These are phyloP conservation scores for Microthlaspi erraticum DNA, from an alignment of 345 rosid species.

Conservation along the genomic window DNA sequence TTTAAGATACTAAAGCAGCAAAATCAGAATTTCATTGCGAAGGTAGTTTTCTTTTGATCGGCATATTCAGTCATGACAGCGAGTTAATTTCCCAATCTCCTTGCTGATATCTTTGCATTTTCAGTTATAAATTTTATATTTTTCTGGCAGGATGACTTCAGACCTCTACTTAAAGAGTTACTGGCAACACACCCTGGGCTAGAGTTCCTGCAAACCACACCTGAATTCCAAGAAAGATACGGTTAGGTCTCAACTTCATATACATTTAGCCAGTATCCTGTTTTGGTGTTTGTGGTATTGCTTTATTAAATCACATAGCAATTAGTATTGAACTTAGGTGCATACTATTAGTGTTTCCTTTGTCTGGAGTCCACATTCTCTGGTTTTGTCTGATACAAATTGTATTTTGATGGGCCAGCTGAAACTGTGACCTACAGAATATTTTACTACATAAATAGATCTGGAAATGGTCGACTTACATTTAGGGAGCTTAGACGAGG, in stretches of 20 bases:
- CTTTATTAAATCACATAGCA: neutral
- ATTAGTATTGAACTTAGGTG: neutral
- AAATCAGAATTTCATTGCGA: constrained; percentile 64
- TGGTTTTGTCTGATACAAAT: constrained; percentile 19
- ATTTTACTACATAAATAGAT: constrained; percentile 87
- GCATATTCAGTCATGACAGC: neutral
- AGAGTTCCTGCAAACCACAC: constrained; percentile 94
- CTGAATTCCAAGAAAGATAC: constrained; percentile 99
- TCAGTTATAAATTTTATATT: neutral
- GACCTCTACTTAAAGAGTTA: constrained; percentile 82
- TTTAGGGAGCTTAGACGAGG: constrained; percentile 92
- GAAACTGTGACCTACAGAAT: constrained; percentile 98
- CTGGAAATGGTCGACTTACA: constrained; percentile 85
- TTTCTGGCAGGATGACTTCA: constrained; percentile 79
- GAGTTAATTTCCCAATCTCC: neutral
- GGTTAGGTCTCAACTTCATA: constrained; percentile 56
- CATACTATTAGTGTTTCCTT: neutral
- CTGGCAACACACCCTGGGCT: constrained; percentile 97
- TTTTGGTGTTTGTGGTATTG: neutral
- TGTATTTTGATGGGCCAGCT: constrained; percentile 60
- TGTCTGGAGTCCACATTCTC: neutral
- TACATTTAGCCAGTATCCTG: neutral
- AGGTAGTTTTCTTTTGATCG: constrained; percentile 53
- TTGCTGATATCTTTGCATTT: constrained; percentile 11
- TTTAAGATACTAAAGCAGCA: constrained; percentile 76